These are phyloP conservation scores for Fragaria nilgerrensis DNA, from an alignment of 306 rosid genomes.

Conservation along the genomic window DNA sequence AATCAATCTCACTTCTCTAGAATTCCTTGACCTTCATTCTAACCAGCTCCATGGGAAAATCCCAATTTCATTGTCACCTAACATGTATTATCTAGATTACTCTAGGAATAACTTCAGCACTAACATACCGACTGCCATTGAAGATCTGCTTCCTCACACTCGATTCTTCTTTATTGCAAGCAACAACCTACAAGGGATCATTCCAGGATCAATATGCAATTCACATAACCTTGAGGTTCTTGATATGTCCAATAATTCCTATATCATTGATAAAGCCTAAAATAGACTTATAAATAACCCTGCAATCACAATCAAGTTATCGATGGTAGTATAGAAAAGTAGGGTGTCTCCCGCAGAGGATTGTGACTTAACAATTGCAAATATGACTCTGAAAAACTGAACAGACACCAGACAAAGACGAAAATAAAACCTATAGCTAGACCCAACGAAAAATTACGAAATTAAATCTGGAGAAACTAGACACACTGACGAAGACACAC, in stretches of 20 bases:
- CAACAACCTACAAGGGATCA: slow-evolving; percentile 16
- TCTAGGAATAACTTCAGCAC: slow-evolving; percentile 29
- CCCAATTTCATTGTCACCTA: not conserved
- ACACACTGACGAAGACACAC: too few relatives aligned
- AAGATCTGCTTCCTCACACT: not conserved
- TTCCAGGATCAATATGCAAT: slow-evolving; percentile 34
- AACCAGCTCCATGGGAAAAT: slow-evolving; percentile 28
- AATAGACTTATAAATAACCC: too few relatives aligned
- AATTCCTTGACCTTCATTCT: slow-evolving; percentile 27
- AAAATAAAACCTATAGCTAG: too few relatives aligned
- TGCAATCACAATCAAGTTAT: too few relatives aligned
- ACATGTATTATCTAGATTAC: slow-evolving; percentile 17
- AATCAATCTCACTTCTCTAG: not conserved
- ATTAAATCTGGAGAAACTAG: too few relatives aligned
- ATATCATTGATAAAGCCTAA: too few relatives aligned
- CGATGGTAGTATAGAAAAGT: too few relatives aligned
- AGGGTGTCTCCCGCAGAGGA: too few relatives aligned
- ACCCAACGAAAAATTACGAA: too few relatives aligned
- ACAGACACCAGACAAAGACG: too few relatives aligned
- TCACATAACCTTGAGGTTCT: slow-evolving; percentile 17
- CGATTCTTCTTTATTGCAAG: slow-evolving; percentile 16
- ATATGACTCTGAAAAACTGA: too few relatives aligned
- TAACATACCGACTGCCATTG: not conserved
- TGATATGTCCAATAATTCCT: slow-evolving; percentile 26
- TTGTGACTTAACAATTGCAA: too few relatives aligned